Evolutionary conservation across 768 basidiomycete species (phyloP), one percentile per base, ranked within the genome.

Genomic region (Suillus fuscotomentosus): DNA sequence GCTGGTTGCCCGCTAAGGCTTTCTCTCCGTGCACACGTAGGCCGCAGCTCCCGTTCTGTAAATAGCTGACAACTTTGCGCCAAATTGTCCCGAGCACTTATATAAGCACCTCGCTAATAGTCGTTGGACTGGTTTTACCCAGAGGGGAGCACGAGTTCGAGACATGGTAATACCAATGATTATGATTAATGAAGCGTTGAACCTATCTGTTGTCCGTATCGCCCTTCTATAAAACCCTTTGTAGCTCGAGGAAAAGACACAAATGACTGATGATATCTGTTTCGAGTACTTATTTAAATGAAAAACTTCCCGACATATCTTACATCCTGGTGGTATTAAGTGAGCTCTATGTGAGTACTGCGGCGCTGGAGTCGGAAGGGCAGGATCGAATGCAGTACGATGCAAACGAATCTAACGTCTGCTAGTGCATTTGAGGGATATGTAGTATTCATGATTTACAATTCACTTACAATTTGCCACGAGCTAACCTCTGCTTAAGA

Each of bases 401-500:
- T 27, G 24, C 24, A 4, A 27, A 17, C 22, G 5, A 27, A 50
- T 50, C 48, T 24, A 24, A 31, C 22, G 22, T 48, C 48, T 24
- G 24, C 15, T 51, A 27, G 24, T 24, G 7, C 3, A 24, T 24
- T 22, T 24, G 24, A 24, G 50, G 7, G 5, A 31, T 34, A 20
- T 11, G 31, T 2, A 0, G 10, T 20, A 14, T 50, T 5, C 39
- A 22, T 31, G 17, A 22, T n/a, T 39, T 41, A 13, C 13, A 3
- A 60, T 24, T 22, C 9, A 50, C 36, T 10, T 38, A 10, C 36
- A 38, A 38, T n/a, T n/a, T 54, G 20, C 53, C 11, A 54, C 53
- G 53, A 54, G 34, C 20, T 9, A 61, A 36, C 41, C 10, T 61
- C 60, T 55, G 41, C 43, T 27, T 61, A 14, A 61, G 31, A 61